Base-by-base conservation (phyloP, 177 flowering plant species). In the Tripterygium wilfordii region DNA sequence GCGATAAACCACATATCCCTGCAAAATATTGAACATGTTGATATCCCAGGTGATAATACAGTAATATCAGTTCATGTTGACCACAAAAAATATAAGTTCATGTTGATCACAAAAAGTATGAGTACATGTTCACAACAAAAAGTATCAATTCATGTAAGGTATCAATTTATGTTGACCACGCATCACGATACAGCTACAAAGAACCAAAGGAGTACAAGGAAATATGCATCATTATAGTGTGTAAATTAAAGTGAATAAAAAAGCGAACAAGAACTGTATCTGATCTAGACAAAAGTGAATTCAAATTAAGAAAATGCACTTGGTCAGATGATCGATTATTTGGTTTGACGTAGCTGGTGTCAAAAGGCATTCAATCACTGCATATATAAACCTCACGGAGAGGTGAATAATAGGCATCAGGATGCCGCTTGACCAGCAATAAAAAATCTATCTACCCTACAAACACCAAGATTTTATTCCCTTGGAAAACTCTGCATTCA, bases 1-100 rank as follows among this genome's bases (percentile, higher is more conserved):
- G 16, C 69, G 64, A 28, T 65, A 65, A 45, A 65, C 45, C 17
- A 68, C 66, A 43, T 60, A 68, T 29, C 73, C 73, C 69, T 67
- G 58, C 14, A 35, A 13, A 35, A 35, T n/a, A n/a, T n/a, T n/a
- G n/a, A n/a, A n/a, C n/a, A n/a, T n/a, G n/a, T n/a, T n/a, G n/a
- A n/a, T n/a, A n/a, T n/a, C n/a, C n/a, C n/a, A n/a, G n/a, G n/a
- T n/a, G n/a, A n/a, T n/a, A n/a, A n/a, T n/a, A n/a, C n/a, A n/a
- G n/a, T n/a, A n/a, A n/a, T n/a, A n/a, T n/a, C n/a, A n/a, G n/a
- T n/a, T n/a, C n/a, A n/a, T n/a, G n/a, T n/a, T n/a, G n/a, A n/a
- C n/a, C n/a, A n/a, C n/a, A n/a, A n/a, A n/a, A n/a, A n/a, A n/a
- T n/a, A n/a, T n/a, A n/a, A n/a, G n/a, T n/a, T n/a, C n/a, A n/a